Evolutionary conservation across 345 rosid genomes (phyloP), one percentile per base, ranked within the genome.

Genomic region (Brassica napus): DNA sequence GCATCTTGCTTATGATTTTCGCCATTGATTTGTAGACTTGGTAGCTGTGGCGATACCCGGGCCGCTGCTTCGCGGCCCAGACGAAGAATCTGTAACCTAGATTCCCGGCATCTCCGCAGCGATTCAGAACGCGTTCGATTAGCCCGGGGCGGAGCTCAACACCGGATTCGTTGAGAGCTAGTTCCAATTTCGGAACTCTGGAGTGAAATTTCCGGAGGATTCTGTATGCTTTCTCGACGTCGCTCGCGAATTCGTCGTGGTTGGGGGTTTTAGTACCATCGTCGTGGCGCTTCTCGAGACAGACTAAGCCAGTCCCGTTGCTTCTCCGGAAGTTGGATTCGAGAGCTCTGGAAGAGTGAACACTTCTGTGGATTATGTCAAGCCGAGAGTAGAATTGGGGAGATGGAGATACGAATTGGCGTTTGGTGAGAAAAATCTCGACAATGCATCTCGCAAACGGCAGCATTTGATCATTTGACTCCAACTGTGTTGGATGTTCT

Each of bases 41-140:
- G 4, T 85, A 89, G 67, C 88, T 89, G 68, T 88, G 96, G 65
- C 77, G 77, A 61, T 88, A 91, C 8, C 90, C 87, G 0, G 97
- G 92, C 75, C 86, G 99, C 80, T 90, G 99, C 80, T 90, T 91
- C 49, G 94, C 87, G 1, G 94, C 96, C 98, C 98, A 91, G 2
- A 83, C 86, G 72, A 87, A 93, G 86, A 90, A 93, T 65, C 82
- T 87, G 75, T 91, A 93, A 42, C 94, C 99, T 28, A 95, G 79
- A 85, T 79, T 91, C 73, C 99, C 97, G 0, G 93, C 98, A 75
- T 93, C 96, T 0, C 99, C 97, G 9, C 98, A 95, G 10, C 99
- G 97, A 81, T 84, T 90, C 74, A 95, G 55, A 6, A 95, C 97
- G 6, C 96, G 91, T 75, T 90, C 97, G 4, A 91, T 87, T 31